phyloP scores from a whole-genome alignment of 352 stramenopile genomes.

The Globisporangium canariense region DNA sequence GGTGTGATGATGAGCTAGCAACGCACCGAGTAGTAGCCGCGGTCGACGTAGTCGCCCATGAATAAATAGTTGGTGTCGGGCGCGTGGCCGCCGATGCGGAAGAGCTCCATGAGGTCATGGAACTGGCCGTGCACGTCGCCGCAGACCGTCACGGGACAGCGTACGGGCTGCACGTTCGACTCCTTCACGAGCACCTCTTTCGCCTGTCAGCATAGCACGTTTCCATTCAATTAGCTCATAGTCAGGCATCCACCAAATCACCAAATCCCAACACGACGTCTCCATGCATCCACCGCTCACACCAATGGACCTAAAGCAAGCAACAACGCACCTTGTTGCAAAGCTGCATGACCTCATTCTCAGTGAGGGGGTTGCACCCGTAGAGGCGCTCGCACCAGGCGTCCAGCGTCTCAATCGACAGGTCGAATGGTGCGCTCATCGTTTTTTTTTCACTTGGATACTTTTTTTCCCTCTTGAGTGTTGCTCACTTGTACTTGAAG shows the following conservation, averaged over 20 bases:
- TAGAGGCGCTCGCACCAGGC: constrained; percentile 94
- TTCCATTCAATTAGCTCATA: background rate
- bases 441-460: background rate
- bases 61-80: constrained; percentile 98
- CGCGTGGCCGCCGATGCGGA: constrained; percentile 81
- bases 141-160: constrained; percentile 96
- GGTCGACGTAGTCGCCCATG: constrained; percentile 99
- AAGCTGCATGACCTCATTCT: constrained; percentile 95
- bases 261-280: background rate
- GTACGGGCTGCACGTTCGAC: constrained; percentile 96
- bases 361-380: constrained; percentile 91
- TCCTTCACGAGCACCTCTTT: constrained; percentile 96
- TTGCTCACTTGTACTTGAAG: background rate
- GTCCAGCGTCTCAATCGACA: constrained; percentile 90
- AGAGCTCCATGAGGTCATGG: constrained; percentile 66
- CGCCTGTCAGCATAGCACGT: constrained; percentile 48
- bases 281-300: background rate
- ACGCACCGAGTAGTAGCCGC: constrained; percentile 94
- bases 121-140: constrained; percentile 65
- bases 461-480: background rate
- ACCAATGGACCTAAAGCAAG: background rate
- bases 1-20: background rate
- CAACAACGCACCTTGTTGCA: constrained; percentile 76
- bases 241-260: background rate
- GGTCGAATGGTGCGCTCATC: constrained; percentile 66